Evolutionary conservation across 768 basidiomycete species (phyloP).

Genomic region (Leccinum fibrillosum): DNA sequence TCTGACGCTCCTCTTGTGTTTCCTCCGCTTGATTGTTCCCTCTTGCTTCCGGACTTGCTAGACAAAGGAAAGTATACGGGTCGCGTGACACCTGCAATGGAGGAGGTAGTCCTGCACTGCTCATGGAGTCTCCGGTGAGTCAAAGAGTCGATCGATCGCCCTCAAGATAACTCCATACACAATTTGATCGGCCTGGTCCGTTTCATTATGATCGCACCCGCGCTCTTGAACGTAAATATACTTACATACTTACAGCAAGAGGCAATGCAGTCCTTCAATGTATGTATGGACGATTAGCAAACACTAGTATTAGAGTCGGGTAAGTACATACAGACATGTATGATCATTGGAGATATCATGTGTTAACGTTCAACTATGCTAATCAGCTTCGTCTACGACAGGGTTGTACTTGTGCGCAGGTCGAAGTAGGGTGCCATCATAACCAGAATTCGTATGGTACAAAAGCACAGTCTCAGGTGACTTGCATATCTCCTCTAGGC

Average conservation of each 20-base stretch:
- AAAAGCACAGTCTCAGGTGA: slow-evolving; percentile 3
- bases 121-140: too few relatives aligned
- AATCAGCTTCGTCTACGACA: background rate
- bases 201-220: too few relatives aligned
- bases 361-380: background rate
- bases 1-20: too few relatives aligned
- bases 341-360: background rate
- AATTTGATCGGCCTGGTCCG: too few relatives aligned
- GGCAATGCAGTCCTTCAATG: background rate
- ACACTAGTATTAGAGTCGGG: background rate
- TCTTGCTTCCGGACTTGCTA: too few relatives aligned
- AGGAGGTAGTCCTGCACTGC: too few relatives aligned
- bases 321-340: background rate
- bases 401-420: slow-evolving; percentile 3
- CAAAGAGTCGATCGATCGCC: too few relatives aligned
- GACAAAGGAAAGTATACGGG: too few relatives aligned
- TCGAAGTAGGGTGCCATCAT: background rate
- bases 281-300: background rate
- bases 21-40: too few relatives aligned
- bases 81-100: too few relatives aligned
- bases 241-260: background rate
- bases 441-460: slow-evolving; percentile 1
- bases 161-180: too few relatives aligned
- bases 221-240: too few relatives aligned
- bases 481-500: slow-evolving; percentile 3